Conservation (phyloP, 352 stramenopile genomes). For the Elongisporangium anandrum region DNA sequence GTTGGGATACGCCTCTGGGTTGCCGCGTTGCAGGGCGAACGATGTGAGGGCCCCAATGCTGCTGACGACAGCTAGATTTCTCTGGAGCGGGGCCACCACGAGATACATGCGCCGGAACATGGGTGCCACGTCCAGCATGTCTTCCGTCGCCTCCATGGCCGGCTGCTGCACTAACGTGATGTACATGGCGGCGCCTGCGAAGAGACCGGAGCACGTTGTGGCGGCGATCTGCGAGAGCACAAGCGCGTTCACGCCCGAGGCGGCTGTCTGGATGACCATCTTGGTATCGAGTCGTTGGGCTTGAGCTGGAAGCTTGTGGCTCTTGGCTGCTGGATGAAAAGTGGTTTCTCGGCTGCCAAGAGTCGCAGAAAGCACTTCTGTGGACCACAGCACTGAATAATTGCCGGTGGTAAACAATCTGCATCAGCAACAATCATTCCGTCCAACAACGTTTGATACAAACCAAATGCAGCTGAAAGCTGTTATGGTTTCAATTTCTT, state of each 20-base stretch:
- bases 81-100: conserved; percentile 14
- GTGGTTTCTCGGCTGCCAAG: no score
- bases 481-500: no score
- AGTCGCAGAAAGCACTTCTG: no score
- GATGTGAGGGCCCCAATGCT: conserved; percentile 14
- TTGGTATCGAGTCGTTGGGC: no score
- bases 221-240: conserved; percentile 10
- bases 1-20: conserved; percentile 14
- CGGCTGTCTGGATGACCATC: not conserved
- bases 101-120: conserved; percentile 30
- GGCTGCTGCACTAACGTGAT: conserved; percentile 32
- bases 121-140: conserved; percentile 7
- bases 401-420: no score
- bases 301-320: no score
- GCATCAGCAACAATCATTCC: no score
- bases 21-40: conserved; percentile 7
- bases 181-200: conserved; percentile 26
- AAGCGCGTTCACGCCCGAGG: not conserved
- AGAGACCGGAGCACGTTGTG: conserved; percentile 16
- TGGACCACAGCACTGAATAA: no score
- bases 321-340: no score
- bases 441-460: no score
- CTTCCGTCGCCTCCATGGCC: conserved; percentile 8
- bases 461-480: no score
- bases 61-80: conserved; percentile 11